Evolutionary conservation across 768 basidiomycete genomes (phyloP).

Genomic region (Gloeophyllum trabeum): DNA sequence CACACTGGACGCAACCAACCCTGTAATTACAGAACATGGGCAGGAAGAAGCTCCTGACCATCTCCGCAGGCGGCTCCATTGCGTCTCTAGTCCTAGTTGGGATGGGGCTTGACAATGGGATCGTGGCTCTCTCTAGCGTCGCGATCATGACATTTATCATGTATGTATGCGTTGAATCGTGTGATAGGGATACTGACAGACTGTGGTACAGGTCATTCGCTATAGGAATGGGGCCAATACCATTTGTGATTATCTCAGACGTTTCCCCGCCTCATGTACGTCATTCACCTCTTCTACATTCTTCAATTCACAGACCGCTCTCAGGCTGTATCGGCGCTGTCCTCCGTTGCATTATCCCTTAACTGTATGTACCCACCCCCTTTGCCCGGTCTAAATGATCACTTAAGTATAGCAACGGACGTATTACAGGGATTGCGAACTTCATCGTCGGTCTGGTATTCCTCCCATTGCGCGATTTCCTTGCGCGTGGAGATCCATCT

Average conservation of each 20-base stretch:
- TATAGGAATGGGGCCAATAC: constrained; percentile 82
- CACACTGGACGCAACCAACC: too few species aligned
- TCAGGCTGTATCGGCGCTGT: constrained; percentile 73
- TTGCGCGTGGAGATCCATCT: constrained; percentile 44
- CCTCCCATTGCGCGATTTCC: constrained; percentile 67
- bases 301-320: constrained; percentile 1
- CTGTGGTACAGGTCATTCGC: constrained; percentile 61
- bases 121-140: constrained; percentile 52
- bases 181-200: background rate
- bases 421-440: constrained; percentile 62
- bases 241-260: constrained; percentile 88
- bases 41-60: constrained; percentile 51
- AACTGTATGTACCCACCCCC: constrained; percentile 39
- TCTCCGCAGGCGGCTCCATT: constrained; percentile 59
- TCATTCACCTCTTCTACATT: constrained; percentile 6
- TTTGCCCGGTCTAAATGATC: background rate
- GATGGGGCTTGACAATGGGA: constrained; percentile 52
- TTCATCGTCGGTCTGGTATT: constrained; percentile 80
- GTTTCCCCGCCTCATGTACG: constrained; percentile 72
- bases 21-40: constrained; percentile 54
- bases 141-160: constrained; percentile 75
- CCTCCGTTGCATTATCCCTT: constrained; percentile 60
- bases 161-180: constrained; percentile 26
- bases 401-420: constrained; percentile 4
- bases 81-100: constrained; percentile 59